Evolutionary conservation across 306 rosid genomes (phyloP).

Genomic region (Trichosanthes truncata): DNA sequence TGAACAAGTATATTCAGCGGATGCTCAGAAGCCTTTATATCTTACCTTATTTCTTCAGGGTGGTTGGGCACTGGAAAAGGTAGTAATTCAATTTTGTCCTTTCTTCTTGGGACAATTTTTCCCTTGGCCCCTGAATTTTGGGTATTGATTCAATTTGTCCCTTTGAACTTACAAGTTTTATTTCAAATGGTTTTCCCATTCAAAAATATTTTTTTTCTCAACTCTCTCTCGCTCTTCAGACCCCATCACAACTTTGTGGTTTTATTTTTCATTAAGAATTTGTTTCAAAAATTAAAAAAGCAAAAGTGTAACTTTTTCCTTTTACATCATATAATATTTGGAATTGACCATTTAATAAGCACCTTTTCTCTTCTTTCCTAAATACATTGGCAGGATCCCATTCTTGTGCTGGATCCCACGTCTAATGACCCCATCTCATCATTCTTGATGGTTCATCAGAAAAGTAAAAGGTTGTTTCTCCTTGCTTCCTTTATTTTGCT

Average conservation of each 20-base stretch:
- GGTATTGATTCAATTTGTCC: not conserved
- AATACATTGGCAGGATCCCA: constrained; percentile 48
- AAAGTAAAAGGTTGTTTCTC: constrained; percentile 55
- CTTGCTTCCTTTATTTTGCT: not conserved
- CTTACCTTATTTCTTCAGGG: constrained; percentile 69
- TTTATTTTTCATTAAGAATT: not conserved
- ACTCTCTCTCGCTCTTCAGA: not conserved
- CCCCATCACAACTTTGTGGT: not conserved
- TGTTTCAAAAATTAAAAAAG: not conserved
- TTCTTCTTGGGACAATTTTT: not conserved
- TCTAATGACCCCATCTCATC: constrained; percentile 58
- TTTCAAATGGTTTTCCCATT: not conserved
- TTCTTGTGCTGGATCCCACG: constrained; percentile 68
- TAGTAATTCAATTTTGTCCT: constrained; percentile 18
- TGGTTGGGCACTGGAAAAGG: constrained; percentile 97
- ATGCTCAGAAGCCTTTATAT: constrained; percentile 70
- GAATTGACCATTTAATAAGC: not conserved
- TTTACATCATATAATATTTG: not conserved
- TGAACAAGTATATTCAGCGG: constrained; percentile 74
- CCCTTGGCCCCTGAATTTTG: not conserved
- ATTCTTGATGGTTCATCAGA: constrained; percentile 84
- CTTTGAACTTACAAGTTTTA: not conserved
- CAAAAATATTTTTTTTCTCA: not conserved
- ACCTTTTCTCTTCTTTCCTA: not conserved
- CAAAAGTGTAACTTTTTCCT: not conserved